Evolutionary conservation across 2,329 filamentous ascomycete species (phyloP).

Genomic region (Diaporthe destruens): DNA sequence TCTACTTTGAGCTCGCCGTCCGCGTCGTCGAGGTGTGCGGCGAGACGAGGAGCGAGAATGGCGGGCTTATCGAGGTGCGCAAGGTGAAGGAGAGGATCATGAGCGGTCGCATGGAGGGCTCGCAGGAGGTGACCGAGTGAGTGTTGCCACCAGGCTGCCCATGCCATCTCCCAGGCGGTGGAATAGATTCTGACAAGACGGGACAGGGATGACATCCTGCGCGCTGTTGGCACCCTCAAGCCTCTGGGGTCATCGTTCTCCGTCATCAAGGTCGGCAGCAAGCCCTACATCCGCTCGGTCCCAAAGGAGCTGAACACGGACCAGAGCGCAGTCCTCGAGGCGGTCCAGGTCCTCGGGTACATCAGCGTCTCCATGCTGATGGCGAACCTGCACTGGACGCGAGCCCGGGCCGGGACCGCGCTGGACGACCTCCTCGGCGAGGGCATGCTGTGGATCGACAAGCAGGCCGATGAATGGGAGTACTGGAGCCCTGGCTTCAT

Average conservation of each 20-base stretch:
- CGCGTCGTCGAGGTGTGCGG: conserved; percentile 93
- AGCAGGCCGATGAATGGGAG: conserved; percentile 86
- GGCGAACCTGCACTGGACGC: conserved; percentile 87
- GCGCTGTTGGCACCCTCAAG: conserved; percentile 87
- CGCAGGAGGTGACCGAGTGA: conserved; percentile 83
- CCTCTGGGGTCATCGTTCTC: conserved; percentile 91
- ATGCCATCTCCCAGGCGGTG: not conserved
- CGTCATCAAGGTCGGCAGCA: conserved; percentile 84
- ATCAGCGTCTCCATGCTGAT: conserved; percentile 91
- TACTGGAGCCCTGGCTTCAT: conserved; percentile 93
- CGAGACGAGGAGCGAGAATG: conserved; percentile 88
- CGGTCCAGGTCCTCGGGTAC: conserved; percentile 88
- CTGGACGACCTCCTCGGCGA: conserved; percentile 90
- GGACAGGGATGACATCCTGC: conserved; percentile 84
- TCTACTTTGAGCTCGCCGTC: conserved; percentile 98
- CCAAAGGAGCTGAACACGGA: conserved; percentile 96
- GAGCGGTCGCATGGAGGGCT: conserved; percentile 79
- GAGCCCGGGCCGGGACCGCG: conserved; percentile 86
- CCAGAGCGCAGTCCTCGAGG: conserved; percentile 92
- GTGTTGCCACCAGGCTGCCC: conserved; percentile 45
- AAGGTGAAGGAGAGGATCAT: conserved; percentile 84
- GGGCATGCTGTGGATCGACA: conserved; percentile 94
- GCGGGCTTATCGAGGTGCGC: conserved; percentile 85
- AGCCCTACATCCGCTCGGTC: conserved; percentile 89
- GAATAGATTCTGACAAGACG: not conserved